Conservation (phyloP, 129 eudicot species). For the Ambrosia trifida region DNA sequence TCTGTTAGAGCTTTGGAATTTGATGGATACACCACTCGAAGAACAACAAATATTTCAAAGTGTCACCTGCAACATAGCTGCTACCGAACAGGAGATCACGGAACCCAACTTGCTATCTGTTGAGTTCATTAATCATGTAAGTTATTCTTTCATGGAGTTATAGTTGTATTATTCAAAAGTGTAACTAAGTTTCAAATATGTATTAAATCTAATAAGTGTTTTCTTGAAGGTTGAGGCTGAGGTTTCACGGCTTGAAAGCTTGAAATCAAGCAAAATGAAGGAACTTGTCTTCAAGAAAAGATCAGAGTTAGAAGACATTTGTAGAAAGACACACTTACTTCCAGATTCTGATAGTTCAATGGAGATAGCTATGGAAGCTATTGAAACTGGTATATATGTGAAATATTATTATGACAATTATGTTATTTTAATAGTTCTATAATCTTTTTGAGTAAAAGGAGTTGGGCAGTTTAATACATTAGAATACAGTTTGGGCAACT, state of each 20-base stretch:
- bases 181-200: not conserved
- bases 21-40: conserved; percentile 91
- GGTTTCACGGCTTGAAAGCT: conserved; percentile 73
- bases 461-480: too few species aligned
- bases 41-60: conserved; percentile 90
- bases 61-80: conserved; percentile 82
- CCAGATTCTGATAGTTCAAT: conserved; percentile 53
- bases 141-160: conserved; percentile 20
- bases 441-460: too few species aligned
- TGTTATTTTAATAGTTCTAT: too few species aligned
- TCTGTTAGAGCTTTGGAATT: conserved; percentile 88
- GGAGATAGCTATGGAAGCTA: conserved; percentile 49
- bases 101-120: conserved; percentile 77
- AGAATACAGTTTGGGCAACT: not conserved
- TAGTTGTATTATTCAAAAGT: conserved; percentile 1
- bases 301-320: conserved; percentile 73
- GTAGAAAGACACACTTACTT: conserved; percentile 80
- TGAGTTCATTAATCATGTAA: conserved; percentile 67
- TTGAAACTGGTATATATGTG: conserved; percentile 40
- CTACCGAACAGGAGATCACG: conserved; percentile 85
- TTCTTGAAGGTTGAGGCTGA: conserved; percentile 76
- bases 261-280: conserved; percentile 90
- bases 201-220: conserved; percentile 16
- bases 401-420: too few species aligned
- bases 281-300: conserved; percentile 90